Conservation (phyloP, 176 grass and related monocot genomes). For the Poa annua region DNA sequence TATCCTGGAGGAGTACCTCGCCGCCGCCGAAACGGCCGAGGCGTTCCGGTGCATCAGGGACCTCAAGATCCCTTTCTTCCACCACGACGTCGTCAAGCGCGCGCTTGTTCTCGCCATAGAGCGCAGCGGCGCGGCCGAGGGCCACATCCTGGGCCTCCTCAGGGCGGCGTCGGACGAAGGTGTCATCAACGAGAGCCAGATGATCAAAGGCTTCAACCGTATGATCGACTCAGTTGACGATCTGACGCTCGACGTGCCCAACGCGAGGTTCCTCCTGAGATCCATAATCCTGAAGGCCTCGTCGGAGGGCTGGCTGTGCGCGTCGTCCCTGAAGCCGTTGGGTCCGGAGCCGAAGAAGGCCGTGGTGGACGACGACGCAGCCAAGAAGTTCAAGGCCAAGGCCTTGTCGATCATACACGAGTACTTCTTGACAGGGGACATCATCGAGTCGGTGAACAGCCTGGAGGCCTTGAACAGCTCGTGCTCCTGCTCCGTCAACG, state of each 20-base stretch:
- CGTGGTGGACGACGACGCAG: constrained; percentile 37
- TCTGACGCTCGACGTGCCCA: constrained; percentile 74
- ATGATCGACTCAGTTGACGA: constrained; percentile 64
- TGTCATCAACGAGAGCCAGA: constrained; percentile 73
- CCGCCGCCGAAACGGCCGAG: constrained; percentile 47
- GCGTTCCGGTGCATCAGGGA: constrained; percentile 65
- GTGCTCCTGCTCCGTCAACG: constrained; percentile 45
- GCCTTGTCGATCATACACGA: constrained; percentile 45
- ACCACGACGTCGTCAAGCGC: constrained; percentile 83
- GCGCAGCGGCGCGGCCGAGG: constrained; percentile 48
- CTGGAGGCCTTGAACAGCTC: constrained; percentile 52
- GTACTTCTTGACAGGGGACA: constrained; percentile 62
- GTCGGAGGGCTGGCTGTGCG: constrained; percentile 68
- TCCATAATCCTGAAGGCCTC: constrained; percentile 56
- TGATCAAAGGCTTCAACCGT: constrained; percentile 63
- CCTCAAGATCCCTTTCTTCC: constrained; percentile 82
- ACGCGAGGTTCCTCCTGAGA: constrained; percentile 51
- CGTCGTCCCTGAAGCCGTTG: constrained; percentile 53
- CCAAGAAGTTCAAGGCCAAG: constrained; percentile 48
- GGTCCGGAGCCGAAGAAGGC: constrained; percentile 36
- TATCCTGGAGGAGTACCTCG: constrained; percentile 72
- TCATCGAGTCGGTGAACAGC: constrained; percentile 45
- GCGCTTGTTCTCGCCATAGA: constrained; percentile 69
- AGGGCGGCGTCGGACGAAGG: constrained; percentile 63
- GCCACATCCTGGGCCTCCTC: constrained; percentile 56